Evolutionary conservation across 164 flowering plant genomes (phyloP).

Genomic region (Kingdonia uniflora): DNA sequence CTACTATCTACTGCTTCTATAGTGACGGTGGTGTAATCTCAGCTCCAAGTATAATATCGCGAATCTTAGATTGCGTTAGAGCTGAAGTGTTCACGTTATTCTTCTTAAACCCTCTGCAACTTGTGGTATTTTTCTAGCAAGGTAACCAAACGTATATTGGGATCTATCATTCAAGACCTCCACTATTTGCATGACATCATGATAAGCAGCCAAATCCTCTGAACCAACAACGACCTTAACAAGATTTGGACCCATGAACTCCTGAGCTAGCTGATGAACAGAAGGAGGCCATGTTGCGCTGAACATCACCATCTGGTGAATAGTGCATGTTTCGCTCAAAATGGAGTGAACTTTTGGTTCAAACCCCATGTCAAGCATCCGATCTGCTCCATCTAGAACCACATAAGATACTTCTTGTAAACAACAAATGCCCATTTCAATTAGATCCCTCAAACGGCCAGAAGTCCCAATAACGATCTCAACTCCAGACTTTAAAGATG

Average conservation of each 20-base stretch:
- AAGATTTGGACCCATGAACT: constrained; percentile 71
- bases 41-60: too few relatives aligned
- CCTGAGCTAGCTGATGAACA: constrained; percentile 87
- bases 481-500: too few relatives aligned
- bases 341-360: constrained; percentile 89
- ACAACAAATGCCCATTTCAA: constrained; percentile 61
- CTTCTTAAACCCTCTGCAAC: too few relatives aligned
- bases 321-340: constrained; percentile 59
- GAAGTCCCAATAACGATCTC: constrained; percentile 97
- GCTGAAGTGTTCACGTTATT: too few relatives aligned
- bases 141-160: too few relatives aligned
- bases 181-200: too few relatives aligned
- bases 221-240: constrained; percentile 98
- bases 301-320: constrained; percentile 92
- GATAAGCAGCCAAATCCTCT: constrained; percentile 97
- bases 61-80: too few relatives aligned
- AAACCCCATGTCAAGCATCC: constrained; percentile 99
- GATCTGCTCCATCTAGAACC: constrained; percentile 98
- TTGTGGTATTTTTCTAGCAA: too few relatives aligned
- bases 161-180: too few relatives aligned
- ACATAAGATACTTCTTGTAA: constrained; percentile 89
- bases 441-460: constrained; percentile 84
- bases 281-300: constrained; percentile 97
- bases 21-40: too few relatives aligned
- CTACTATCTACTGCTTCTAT: too few relatives aligned